Conservation (phyloP, 202 grass and related monocot species). For the Sporobolus alterniflorus region DNA sequence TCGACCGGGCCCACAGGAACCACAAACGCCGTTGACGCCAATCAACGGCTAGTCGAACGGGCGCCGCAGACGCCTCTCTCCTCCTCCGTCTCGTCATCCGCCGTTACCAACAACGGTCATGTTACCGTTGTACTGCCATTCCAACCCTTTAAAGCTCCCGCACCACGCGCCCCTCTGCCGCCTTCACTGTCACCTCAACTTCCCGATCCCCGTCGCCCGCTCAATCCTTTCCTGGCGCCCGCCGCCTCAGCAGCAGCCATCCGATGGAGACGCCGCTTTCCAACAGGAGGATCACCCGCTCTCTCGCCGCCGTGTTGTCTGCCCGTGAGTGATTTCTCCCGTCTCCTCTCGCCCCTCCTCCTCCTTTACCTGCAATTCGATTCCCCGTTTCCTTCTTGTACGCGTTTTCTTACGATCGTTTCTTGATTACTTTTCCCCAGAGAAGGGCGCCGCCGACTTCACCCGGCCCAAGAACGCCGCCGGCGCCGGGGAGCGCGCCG, state of each 20-base stretch:
- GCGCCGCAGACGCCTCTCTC: not conserved
- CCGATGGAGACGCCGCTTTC: slow-evolving; percentile 82
- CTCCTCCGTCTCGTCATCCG: not conserved
- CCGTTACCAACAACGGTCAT: slow-evolving; percentile 51
- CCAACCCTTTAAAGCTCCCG: slow-evolving; percentile 40
- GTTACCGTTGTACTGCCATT: slow-evolving; percentile 50
- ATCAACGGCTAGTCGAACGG: slow-evolving; percentile 29
- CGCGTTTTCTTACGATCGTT: not conserved
- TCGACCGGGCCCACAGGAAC: not conserved
- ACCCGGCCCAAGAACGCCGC: slow-evolving; percentile 49
- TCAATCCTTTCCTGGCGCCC: not conserved
- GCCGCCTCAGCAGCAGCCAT: not conserved
- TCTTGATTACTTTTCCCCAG: slow-evolving; percentile 14
- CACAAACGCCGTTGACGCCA: not conserved
- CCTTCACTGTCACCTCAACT: not conserved
- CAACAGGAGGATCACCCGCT: slow-evolving; percentile 64
- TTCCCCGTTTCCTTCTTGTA: too few species aligned
- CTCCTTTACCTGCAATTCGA: too few species aligned
- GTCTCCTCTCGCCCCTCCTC: not conserved
- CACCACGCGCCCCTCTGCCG: not conserved
- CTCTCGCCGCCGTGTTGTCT: slow-evolving; percentile 41
- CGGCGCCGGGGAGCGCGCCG: slow-evolving; percentile 28
- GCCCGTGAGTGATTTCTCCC: slow-evolving; percentile 28
- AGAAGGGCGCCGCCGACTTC: slow-evolving; percentile 43
- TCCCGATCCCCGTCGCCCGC: not conserved